Base-by-base conservation (phyloP, 2,329 filamentous ascomycete genomes). In the Phoma herbarum region DNA sequence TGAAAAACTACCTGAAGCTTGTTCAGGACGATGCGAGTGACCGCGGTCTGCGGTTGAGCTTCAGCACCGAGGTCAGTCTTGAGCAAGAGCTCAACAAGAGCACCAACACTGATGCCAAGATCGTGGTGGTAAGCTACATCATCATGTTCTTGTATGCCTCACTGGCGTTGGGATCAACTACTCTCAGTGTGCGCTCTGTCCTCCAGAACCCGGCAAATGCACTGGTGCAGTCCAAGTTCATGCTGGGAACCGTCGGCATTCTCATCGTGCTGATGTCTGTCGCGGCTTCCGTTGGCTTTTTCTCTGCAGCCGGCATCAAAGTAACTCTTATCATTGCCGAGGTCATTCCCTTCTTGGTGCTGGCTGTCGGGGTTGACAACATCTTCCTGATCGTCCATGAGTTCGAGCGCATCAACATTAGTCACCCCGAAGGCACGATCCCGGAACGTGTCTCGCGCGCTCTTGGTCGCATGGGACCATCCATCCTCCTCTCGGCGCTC, bases 101-200 rank as follows among this genome's bases (percentile, higher is more conserved):
- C 35, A 97, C 93, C 48, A 99, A 99, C 77, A 98, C 95, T 0
- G 95, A 99, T 77, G 96, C 94, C 43, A 97, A 94, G 77, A 99
- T 99, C 70, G 88, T 99, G 23, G 87, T 94, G 52, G 90, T 99
- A 78, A 98, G 94, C 83, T 99, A 99, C 79, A 85, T 98, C 63
- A 92, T 97, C 81, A 99, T 99, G 95, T 99, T 99, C 78, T 80
- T 99, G 62, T 99, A 99, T 73, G 95, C 93, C 4, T 98, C 94
- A 6, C 80, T 99, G 52, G 93, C 95, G 0, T 83, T 99, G 0
- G 95, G 95, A 0, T 97, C 93, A 1, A 95, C 91, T 0, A 93
- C 90, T 6, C 82, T 96, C 56, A 91, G 89, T 1, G 80, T 93
- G 57, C 86, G 85, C 66, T 90, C 94, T 57, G 80, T 98, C 44